Conservation (phyloP, 345 rosid genomes). For the Gossypium thurberi region DNA sequence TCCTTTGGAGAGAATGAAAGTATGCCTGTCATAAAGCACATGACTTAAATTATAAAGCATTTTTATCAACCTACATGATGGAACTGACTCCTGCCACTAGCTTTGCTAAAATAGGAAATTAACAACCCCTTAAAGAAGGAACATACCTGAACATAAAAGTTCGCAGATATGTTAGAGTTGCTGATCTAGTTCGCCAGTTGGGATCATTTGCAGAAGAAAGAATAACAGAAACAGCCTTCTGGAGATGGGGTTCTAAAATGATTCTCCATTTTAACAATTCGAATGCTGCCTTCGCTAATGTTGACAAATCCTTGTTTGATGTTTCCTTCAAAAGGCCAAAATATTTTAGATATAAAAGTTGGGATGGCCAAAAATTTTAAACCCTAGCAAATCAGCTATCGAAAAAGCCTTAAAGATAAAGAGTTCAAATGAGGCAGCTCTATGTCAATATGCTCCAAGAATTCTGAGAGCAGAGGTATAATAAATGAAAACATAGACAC, state of each 20-base stretch:
- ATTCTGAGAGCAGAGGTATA: background rate
- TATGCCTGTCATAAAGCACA: conserved; percentile 51
- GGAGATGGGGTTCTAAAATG: conserved; percentile 71
- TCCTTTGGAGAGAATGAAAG: conserved; percentile 60
- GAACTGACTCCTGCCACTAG: conserved; percentile 2
- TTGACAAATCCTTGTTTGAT: conserved; percentile 88
- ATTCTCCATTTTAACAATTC: conserved; percentile 91
- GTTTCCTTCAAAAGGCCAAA: conserved; percentile 64
- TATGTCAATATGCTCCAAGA: conserved; percentile 13
- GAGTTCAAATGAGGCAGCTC: background rate
- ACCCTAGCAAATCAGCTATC: background rate
- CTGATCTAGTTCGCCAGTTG: conserved; percentile 97
- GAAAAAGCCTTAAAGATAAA: background rate
- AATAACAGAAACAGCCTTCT: conserved; percentile 62
- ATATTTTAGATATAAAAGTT: conserved; percentile 18
- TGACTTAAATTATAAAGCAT: conserved; percentile 8
- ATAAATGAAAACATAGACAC: background rate
- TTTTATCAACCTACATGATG: conserved; percentile 1
- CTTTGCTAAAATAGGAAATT: background rate
- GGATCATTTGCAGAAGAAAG: conserved; percentile 69
- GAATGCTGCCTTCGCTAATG: conserved; percentile 92
- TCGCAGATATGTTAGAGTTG: conserved; percentile 79
- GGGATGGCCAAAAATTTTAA: background rate
- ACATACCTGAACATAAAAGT: conserved; percentile 93
- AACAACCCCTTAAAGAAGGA: conserved; percentile 1